These are phyloP conservation scores for Ceratocystis variospora DNA, from an alignment of 2,329 filamentous ascomycete genomes.

Conservation along the genomic window DNA sequence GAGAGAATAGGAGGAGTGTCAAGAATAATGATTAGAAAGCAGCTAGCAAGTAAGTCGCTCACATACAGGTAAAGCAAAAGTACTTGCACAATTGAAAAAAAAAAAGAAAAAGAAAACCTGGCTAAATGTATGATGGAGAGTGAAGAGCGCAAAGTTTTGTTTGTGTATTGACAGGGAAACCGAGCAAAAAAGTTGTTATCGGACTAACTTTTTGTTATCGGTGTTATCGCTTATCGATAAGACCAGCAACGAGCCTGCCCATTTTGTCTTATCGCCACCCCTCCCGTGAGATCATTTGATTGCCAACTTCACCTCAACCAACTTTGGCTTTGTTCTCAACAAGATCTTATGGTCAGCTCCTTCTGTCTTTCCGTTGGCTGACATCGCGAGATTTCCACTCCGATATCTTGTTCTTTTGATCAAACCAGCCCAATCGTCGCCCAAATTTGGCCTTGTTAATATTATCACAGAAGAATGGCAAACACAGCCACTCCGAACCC, in stretches of 20 bases:
- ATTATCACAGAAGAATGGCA: not conserved
- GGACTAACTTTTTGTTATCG: not conserved
- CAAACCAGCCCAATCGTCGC: no score
- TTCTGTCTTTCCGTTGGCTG: no score
- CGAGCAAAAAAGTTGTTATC: slow-evolving; percentile 17
- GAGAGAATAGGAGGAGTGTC: not conserved
- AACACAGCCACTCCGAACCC: slow-evolving; percentile 22
- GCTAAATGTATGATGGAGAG: not conserved
- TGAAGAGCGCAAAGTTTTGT: slow-evolving; percentile 5
- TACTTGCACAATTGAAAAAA: not conserved
- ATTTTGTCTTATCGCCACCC: not conserved
- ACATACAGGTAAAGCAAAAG: not conserved
- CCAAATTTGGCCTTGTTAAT: no score
- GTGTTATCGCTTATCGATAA: slow-evolving; percentile 16
- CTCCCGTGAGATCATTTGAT: not conserved
- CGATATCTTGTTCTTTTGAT: no score
- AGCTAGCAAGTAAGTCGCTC: not conserved
- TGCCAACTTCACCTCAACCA: not conserved
- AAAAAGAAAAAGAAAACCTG: not conserved
- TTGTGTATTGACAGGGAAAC: slow-evolving; percentile 10
- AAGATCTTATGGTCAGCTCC: not conserved
- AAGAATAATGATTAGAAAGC: not conserved
- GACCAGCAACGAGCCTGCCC: not conserved
- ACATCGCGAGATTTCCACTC: no score
- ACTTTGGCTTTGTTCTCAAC: no score